Evolutionary conservation across 345 rosid species (phyloP).

Genomic region (Zanthoxylum bungeanum): DNA sequence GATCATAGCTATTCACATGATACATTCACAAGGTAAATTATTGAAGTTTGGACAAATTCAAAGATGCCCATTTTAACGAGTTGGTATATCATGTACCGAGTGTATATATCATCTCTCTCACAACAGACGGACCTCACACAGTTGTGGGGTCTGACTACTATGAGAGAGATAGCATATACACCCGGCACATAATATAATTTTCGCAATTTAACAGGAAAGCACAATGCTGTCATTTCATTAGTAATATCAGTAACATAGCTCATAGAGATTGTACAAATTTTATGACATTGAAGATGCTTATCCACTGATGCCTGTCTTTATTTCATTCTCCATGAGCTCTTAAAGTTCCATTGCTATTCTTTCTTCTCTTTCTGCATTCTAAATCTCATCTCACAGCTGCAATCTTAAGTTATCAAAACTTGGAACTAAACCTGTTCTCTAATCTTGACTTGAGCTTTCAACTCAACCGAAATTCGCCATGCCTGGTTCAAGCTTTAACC

Average conservation of each 20-base stretch:
- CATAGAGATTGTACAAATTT: background rate
- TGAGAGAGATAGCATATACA: too few relatives aligned
- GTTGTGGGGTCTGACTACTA: too few relatives aligned
- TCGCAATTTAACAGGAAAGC: background rate
- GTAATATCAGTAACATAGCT: background rate
- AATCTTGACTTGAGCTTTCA: background rate
- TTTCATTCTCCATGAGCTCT: slow-evolving; percentile 23
- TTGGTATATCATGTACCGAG: too few relatives aligned
- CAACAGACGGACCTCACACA: too few relatives aligned
- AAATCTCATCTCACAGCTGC: slow-evolving; percentile 20
- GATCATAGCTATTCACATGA: background rate
- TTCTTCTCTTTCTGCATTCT: slow-evolving; percentile 10
- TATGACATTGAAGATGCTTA: slow-evolving; percentile 27
- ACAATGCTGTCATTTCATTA: background rate
- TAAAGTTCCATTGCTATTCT: slow-evolving; percentile 12
- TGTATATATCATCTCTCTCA: too few relatives aligned
- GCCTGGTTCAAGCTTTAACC: background rate
- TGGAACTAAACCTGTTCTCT: background rate
- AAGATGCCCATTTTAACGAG: slow-evolving; percentile 8
- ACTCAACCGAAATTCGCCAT: background rate
- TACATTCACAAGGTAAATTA: too few relatives aligned
- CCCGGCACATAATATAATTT: too few relatives aligned
- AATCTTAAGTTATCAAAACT: slow-evolving; percentile 20
- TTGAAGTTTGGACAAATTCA: background rate
- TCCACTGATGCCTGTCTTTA: slow-evolving; percentile 22